Base-by-base conservation (phyloP, 176 grass and related monocot species). In the Hyparrhenia diplandra region DNA sequence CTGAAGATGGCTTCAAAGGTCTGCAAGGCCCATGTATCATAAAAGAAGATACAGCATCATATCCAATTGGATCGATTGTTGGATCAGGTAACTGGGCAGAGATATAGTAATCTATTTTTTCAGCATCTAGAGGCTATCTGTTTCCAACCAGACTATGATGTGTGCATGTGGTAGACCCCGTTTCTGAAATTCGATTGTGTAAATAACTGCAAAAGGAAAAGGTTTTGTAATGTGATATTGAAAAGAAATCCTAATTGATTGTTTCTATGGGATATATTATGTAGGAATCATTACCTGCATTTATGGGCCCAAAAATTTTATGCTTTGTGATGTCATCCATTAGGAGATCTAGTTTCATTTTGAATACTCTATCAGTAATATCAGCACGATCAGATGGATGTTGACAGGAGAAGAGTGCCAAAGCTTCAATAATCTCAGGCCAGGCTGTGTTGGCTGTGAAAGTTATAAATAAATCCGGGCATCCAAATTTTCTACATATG, bases 1-100 rank as follows among this genome's bases (percentile, higher is more conserved):
- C 1, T 2, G 5, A 54, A 6, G 5, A 2, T 1, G 18, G 1
- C 18, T 54, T 54, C 1, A 54, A 0, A 21, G 0, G 0, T 2
- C 49, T 18, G 18, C 49, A 54, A 3, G 49, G 49, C 0, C 49
- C 49, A 54, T 54, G 49, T 0, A 54, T 9, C 49, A 54, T 54
- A 4, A 54, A 54, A 0, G 6, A 8, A 3, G 49, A 54, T 7
- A 54, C 49, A 21, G 18, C 49, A 8, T 54, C 6, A 54, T 8
- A 54, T 21, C 17, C 49, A 8, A 40, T 40, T 40, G 1, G 37
- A 10, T 40, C 37, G 1, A 1, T 40, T 54, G 14, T 21, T 2
- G 18, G 18, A 8, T 54, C 18, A 2, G 49, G 49, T 16, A 54
- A 21, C 6, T 54, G 17, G 1, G 49, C 49, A 0, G 49, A 54